Evolutionary conservation across 2,329 filamentous ascomycete species (phyloP).

Genomic region (Trichoderma sp.): DNA sequence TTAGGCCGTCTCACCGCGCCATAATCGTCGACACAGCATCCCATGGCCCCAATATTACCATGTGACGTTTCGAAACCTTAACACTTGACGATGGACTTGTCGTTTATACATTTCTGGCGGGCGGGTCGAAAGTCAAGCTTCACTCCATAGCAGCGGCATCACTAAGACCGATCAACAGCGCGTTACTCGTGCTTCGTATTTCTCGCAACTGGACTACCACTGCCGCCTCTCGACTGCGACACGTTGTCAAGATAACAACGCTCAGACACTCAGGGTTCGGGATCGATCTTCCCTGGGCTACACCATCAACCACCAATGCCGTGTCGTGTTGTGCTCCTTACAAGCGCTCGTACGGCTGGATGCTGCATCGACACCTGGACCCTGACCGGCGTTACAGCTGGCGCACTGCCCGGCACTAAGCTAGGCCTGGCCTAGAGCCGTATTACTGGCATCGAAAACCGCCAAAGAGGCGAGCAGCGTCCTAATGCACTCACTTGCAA

Average conservation of each 20-base stretch:
- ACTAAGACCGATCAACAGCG: neutral
- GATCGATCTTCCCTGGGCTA: neutral
- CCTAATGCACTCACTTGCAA: conserved; percentile 13
- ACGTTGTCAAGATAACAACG: neutral
- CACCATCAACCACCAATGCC: neutral
- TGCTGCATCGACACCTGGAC: conserved; percentile 1
- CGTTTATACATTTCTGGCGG: neutral
- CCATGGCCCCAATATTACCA: neutral
- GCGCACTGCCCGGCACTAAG: conserved; percentile 4
- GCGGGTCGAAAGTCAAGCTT: neutral
- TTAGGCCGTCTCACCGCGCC: neutral
- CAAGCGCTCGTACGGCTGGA: neutral
- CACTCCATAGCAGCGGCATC: neutral
- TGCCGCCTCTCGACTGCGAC: neutral
- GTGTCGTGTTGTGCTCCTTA: neutral
- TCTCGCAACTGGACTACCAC: neutral
- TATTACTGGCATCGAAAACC: conserved; percentile 1
- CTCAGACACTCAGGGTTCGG: neutral
- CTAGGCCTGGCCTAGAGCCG: neutral
- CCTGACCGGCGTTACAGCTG: conserved; percentile 5
- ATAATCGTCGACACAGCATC: neutral
- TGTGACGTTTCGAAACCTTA: conserved; percentile 12
- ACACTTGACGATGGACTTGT: neutral
- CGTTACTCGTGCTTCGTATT: neutral
- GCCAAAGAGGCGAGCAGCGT: conserved; percentile 4